Evolutionary conservation across 371 early-diverging fungal species (phyloP), one percentile per base, ranked within the genome.

Genomic region (Ordospora colligata): DNA sequence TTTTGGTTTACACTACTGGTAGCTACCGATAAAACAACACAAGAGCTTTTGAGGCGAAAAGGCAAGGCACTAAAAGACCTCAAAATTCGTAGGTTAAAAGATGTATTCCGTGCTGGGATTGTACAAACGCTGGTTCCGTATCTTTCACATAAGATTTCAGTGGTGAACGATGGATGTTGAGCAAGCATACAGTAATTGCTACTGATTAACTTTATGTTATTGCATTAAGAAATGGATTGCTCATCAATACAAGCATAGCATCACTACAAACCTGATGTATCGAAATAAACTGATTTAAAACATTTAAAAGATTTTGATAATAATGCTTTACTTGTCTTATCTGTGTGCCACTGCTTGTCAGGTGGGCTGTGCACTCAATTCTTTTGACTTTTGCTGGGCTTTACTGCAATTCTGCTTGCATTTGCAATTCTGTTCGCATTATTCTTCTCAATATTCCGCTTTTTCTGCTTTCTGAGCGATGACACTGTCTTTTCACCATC

Each of bases 401-500:
- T n/a, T 54, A 9, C 44, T 21, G 19, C 7, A 0, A 14, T 25
- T 22, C 46, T 25, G 23, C 72, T 40, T 25, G 63, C 58, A 53
- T 77, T 74, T 14, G 21, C 50, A 12, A 51, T 17, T 32, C 21
- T 54, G 53, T 66, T 64, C 4, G 50, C 53, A 11, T 44, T 51
- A 65, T 79, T 79, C 17, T 66, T 66, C 40, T 68, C 64, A n/a
- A 70, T 49, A 53, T 71, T 51, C 32, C 75, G 45, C 49, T 64
- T 21, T 45, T 66, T 75, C 17, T 79, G 75, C 19, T 42, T 49
- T 32, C 70, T 70, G 19, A 75, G 37, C 22, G 74, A 21, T 23
- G 32, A 51, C 11, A 70, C 9, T 10, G 64, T 76, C 46, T 88
- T 87, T 43, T 87, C 86, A 27, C 91, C 90, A 83, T 93, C 93